Evolutionary conservation across 2,329 filamentous ascomycete species (phyloP).

Genomic region (Davidsoniella eucalypti): DNA sequence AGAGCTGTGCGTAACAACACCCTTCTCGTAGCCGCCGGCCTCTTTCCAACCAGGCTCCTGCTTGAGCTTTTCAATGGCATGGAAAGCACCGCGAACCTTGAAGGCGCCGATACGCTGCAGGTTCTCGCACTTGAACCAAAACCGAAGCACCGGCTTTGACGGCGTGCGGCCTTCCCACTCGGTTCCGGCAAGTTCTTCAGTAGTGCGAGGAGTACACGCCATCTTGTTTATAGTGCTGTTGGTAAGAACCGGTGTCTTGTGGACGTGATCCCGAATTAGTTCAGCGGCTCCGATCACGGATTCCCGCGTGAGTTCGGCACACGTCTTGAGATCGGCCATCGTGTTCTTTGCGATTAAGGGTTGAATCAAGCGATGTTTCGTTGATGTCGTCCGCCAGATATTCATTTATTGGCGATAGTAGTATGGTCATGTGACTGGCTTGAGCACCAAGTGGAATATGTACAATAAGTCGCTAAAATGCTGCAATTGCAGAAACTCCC

Average conservation of each 20-base stretch:
- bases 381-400: too few relatives aligned
- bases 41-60: constrained; percentile 43
- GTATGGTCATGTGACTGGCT: too few relatives aligned
- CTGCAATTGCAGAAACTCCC: too few relatives aligned
- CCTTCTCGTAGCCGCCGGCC: constrained; percentile 40
- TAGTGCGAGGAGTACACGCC: constrained; percentile 52
- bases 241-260: constrained; percentile 70
- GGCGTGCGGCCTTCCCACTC: constrained; percentile 42
- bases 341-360: constrained; percentile 1
- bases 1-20: constrained; percentile 80
- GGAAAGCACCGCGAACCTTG: constrained; percentile 81
- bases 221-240: constrained; percentile 57
- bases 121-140: constrained; percentile 97
- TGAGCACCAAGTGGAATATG: too few relatives aligned
- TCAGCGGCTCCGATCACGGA: constrained; percentile 58
- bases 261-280: constrained; percentile 59
- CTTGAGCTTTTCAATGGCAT: constrained; percentile 59
- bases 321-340: constrained; percentile 38
- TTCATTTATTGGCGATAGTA: too few relatives aligned
- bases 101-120: constrained; percentile 81
- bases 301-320: constrained; percentile 50
- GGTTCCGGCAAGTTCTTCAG: constrained; percentile 36
- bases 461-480: too few relatives aligned
- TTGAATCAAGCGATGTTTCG: too few relatives aligned
- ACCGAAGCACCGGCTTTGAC: constrained; percentile 47